Evolutionary conservation across 768 basidiomycete species (phyloP).

Genomic region (Collybiopsis confluens): DNA sequence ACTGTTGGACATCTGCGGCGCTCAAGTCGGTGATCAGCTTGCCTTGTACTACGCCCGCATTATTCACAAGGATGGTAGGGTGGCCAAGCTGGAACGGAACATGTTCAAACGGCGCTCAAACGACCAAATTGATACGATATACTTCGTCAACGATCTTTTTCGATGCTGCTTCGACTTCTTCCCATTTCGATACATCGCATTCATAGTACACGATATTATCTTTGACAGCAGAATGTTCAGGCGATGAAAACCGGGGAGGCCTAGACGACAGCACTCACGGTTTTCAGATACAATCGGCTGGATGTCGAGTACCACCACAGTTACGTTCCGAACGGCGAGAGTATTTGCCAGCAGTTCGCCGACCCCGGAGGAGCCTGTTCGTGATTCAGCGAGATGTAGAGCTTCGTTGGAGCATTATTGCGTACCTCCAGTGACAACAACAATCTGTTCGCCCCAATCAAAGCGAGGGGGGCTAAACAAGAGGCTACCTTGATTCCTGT

Average conservation of each 20-base stretch:
- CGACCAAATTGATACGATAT: constrained; percentile 9
- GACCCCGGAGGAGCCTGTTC: constrained; percentile 78
- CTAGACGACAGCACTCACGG: constrained; percentile 62
- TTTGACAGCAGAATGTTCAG: constrained; percentile 20
- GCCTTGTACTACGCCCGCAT: constrained; percentile 91
- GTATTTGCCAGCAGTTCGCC: constrained; percentile 88
- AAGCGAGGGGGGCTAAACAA: constrained; percentile 57
- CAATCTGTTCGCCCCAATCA: constrained; percentile 87
- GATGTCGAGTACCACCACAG: constrained; percentile 83
- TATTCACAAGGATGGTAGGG: constrained; percentile 89
- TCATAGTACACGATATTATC: constrained; percentile 83
- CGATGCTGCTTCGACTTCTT: constrained; percentile 75
- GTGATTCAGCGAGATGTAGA: neutral
- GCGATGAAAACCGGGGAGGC: neutral
- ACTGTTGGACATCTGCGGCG: constrained; percentile 81
- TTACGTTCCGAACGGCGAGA: constrained; percentile 75
- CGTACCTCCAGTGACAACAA: constrained; percentile 88
- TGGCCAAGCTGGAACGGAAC: constrained; percentile 61
- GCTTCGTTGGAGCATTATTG: neutral
- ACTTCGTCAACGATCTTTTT: constrained; percentile 78
- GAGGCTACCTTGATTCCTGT: constrained; percentile 69
- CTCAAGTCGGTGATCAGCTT: constrained; percentile 78
- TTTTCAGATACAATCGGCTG: constrained; percentile 75
- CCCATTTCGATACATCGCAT: constrained; percentile 89
- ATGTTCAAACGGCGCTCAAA: neutral